phyloP scores from a whole-genome alignment of 345 rosid species.

The Eucalyptus leucophloia region DNA sequence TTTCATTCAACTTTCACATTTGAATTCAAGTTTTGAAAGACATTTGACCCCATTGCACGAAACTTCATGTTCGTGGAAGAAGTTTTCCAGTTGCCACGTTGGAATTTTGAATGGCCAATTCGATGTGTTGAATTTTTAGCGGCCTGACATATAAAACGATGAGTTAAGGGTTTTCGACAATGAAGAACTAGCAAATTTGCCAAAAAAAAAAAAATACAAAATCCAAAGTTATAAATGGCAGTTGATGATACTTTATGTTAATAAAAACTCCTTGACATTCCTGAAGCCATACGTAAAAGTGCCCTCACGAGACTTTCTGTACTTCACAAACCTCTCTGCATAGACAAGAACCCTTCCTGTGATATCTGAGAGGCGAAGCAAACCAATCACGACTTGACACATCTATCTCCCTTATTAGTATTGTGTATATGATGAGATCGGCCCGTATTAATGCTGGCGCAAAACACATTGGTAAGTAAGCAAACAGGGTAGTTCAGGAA shows the following conservation, averaged over 20 bases:
- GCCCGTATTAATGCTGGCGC: background rate
- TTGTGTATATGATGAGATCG: background rate
- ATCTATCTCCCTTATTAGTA: background rate
- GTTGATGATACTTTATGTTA: background rate
- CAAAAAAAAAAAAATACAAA: background rate
- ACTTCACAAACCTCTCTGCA: background rate
- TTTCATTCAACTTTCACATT: background rate
- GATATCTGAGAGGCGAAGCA: background rate
- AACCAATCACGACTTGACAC: background rate
- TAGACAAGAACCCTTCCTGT: conserved; percentile 16
- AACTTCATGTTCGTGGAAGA: background rate
- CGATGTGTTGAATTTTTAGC: background rate
- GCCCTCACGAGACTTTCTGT: background rate
- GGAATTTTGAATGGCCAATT: background rate
- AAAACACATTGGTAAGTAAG: background rate
- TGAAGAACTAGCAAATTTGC: background rate
- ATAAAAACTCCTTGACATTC: background rate
- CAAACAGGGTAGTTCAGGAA: background rate
- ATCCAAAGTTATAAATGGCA: background rate
- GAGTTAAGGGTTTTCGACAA: background rate
- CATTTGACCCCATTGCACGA: background rate
- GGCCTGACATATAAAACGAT: background rate
- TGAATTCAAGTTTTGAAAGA: background rate
- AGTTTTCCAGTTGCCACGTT: background rate
- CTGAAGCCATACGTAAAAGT: background rate